Conservation (phyloP, 495 filamentous ascomycete genomes). For the Hyaloscypha variabilis region DNA sequence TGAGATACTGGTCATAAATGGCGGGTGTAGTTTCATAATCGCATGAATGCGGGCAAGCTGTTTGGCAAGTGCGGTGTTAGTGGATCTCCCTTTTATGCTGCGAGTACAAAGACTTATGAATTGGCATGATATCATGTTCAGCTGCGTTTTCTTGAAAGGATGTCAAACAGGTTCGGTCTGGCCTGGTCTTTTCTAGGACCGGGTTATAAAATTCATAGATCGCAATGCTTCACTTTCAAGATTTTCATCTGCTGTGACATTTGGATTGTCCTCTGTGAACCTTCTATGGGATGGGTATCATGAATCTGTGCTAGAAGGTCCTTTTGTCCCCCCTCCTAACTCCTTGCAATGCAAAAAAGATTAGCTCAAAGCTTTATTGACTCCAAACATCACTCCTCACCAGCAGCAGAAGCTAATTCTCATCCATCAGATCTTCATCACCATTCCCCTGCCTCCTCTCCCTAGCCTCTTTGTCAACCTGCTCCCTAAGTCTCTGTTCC, state of each 20-base stretch:
- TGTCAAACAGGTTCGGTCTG: background rate
- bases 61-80: background rate
- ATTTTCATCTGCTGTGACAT: background rate
- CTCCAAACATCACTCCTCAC: background rate
- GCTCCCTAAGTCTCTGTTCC: slow-evolving; percentile 67
- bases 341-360: background rate
- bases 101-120: background rate
- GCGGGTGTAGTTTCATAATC: background rate
- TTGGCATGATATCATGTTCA: slow-evolving; percentile 11
- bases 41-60: background rate
- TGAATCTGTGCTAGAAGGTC: background rate
- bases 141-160: background rate
- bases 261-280: background rate
- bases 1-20: background rate
- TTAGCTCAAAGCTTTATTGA: background rate
- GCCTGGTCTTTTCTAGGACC: background rate
- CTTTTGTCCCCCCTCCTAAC: background rate
- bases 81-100: background rate
- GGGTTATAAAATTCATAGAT: slow-evolving; percentile 5
- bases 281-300: background rate
- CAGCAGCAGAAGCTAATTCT: background rate
- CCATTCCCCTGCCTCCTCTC: background rate
- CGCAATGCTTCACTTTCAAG: slow-evolving; percentile 5
- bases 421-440: background rate
- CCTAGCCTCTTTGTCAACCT: slow-evolving; percentile 43